Conservation (phyloP, 2,329 filamentous ascomycete genomes). For the Colletotrichum graminicola region DNA sequence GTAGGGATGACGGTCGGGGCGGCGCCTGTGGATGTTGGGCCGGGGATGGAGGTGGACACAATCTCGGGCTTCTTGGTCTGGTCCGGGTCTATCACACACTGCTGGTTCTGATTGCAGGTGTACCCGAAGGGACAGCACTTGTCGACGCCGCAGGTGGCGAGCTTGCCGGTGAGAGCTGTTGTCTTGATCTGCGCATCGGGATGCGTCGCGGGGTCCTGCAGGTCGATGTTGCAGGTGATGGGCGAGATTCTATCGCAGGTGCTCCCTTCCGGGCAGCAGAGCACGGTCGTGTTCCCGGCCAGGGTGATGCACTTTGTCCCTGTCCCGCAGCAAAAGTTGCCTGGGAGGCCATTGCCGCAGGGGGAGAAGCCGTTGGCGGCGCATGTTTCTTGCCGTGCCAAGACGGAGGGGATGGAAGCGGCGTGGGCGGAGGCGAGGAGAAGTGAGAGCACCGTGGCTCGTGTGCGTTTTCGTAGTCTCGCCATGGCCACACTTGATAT, state of each 20-base stretch:
- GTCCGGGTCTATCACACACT: slow-evolving; percentile 66
- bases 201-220: slow-evolving; percentile 69
- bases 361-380: slow-evolving; percentile 60
- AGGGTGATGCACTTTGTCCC: slow-evolving; percentile 69
- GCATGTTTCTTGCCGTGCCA: slow-evolving; percentile 64
- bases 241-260: slow-evolving; percentile 72
- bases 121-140: slow-evolving; percentile 81
- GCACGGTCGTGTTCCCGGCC: slow-evolving; percentile 73
- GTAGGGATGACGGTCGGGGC: slow-evolving; percentile 43
- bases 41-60: slow-evolving; percentile 43
- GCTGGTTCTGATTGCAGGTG: slow-evolving; percentile 62
- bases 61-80: slow-evolving; percentile 55
- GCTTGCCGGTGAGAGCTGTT: slow-evolving; percentile 66
- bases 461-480: slow-evolving; percentile 48
- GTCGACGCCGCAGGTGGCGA: slow-evolving; percentile 67
- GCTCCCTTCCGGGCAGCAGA: slow-evolving; percentile 74
- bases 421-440: slow-evolving; percentile 54
- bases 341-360: slow-evolving; percentile 69
- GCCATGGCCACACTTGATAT: slow-evolving; percentile 44
- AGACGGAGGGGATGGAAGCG: slow-evolving; percentile 54
- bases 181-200: slow-evolving; percentile 75
- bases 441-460: slow-evolving; percentile 55
- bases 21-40: slow-evolving; percentile 42
- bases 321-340: slow-evolving; percentile 75
- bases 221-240: slow-evolving; percentile 72